phyloP scores from a whole-genome alignment of 208 protist species.

The Novymonas esmeraldas region DNA sequence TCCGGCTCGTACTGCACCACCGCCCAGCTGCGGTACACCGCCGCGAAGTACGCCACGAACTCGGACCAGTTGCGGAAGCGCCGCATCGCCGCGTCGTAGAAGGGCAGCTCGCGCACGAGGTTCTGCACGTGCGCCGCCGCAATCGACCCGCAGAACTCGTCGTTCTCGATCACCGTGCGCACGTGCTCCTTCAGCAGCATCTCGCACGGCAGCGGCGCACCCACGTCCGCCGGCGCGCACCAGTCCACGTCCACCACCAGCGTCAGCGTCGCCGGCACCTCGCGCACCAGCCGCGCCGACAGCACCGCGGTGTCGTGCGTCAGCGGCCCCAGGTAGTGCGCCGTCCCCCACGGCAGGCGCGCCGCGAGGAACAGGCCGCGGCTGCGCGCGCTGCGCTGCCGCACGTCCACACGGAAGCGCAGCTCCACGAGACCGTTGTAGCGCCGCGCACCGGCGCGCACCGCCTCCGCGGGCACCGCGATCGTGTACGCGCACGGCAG shows the following conservation, averaged over 20 bases:
- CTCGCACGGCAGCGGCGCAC: constrained; percentile 50
- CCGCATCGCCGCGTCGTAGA: constrained; percentile 50
- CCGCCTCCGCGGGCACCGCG: not conserved
- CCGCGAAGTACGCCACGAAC: constrained; percentile 45
- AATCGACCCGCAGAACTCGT: constrained; percentile 72
- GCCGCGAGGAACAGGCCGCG: constrained; percentile 28
- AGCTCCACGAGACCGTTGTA: constrained; percentile 31
- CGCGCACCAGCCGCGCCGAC: constrained; percentile 50
- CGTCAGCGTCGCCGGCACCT: constrained; percentile 34
- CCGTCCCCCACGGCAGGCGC: constrained; percentile 33
- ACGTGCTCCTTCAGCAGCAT: constrained; percentile 77
- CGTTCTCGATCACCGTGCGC: constrained; percentile 64
- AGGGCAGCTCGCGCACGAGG: constrained; percentile 66
- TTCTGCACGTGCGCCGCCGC: constrained; percentile 73
- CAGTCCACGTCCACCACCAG: constrained; percentile 44
- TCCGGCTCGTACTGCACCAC: constrained; percentile 41
- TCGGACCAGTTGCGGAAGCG: constrained; percentile 66
- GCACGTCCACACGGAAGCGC: constrained; percentile 19
- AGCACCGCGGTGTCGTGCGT: constrained; percentile 12
- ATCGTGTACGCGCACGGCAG: constrained; percentile 33
- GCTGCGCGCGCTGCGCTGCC: constrained; percentile 12
- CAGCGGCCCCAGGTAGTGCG: constrained; percentile 45
- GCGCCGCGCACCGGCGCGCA: constrained; percentile 5
- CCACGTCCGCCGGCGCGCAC: constrained; percentile 19
- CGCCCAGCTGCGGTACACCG: constrained; percentile 51